These are phyloP conservation scores for Aspergillus sp. DNA, from an alignment of 2,329 filamentous ascomycete genomes.

Conservation along the genomic window DNA sequence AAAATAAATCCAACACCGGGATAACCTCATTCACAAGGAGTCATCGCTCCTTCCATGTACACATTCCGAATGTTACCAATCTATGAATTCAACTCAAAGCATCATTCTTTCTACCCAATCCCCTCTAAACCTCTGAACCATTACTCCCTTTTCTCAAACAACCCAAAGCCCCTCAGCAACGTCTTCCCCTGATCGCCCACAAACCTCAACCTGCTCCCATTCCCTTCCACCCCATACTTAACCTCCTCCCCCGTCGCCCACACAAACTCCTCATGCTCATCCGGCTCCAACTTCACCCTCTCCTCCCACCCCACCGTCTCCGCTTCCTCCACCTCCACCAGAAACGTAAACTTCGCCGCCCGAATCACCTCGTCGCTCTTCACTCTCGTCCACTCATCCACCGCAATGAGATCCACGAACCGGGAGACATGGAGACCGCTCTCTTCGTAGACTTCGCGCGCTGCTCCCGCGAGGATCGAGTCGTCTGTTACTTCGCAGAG, in stretches of 20 bases:
- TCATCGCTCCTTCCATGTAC: no score
- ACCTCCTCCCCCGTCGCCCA: constrained; percentile 42
- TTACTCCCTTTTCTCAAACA: neutral
- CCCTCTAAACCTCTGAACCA: no score
- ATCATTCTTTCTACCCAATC: no score
- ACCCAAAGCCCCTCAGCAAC: constrained; percentile 22
- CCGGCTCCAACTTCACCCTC: constrained; percentile 29
- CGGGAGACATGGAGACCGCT: constrained; percentile 47
- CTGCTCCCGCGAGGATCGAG: constrained; percentile 50
- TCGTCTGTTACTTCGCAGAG: constrained; percentile 46
- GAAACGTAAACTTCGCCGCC: constrained; percentile 38
- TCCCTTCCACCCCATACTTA: constrained; percentile 9
- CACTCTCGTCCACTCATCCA: constrained; percentile 32
- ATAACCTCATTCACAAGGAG: neutral
- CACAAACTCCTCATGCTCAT: constrained; percentile 36
- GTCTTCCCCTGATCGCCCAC: constrained; percentile 23
- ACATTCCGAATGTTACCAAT: neutral
- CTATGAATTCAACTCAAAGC: neutral
- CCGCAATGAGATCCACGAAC: constrained; percentile 43
- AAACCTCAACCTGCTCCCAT: constrained; percentile 20
- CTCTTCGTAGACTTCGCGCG: constrained; percentile 54
- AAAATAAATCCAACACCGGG: no score
- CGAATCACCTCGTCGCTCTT: constrained; percentile 19
- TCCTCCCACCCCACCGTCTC: constrained; percentile 16
- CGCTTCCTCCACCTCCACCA: constrained; percentile 35